These are phyloP conservation scores for Aureobasidium uvarum DNA, from an alignment of 2,329 filamentous ascomycete genomes.

Conservation along the genomic window DNA sequence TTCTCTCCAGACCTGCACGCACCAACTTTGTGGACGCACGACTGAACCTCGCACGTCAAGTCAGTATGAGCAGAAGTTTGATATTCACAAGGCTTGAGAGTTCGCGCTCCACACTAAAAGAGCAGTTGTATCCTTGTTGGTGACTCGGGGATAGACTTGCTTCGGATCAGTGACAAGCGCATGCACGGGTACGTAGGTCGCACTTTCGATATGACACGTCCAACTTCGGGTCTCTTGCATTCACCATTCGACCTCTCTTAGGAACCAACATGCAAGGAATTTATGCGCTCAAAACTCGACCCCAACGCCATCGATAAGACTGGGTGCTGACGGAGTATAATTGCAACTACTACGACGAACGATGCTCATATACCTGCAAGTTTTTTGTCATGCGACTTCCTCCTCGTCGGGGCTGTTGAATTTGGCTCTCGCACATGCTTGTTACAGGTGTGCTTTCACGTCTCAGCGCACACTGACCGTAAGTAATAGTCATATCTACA, in stretches of 20 bases:
- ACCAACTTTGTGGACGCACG: neutral
- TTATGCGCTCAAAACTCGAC: too few species aligned
- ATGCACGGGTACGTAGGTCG: neutral
- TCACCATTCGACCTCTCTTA: neutral
- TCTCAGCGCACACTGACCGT: neutral
- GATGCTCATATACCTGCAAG: neutral
- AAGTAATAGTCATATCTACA: neutral
- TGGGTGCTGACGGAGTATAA: too few species aligned
- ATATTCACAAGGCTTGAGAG: neutral
- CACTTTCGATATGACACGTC: neutral
- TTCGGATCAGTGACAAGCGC: neutral
- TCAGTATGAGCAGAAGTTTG: neutral
- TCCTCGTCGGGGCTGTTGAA: neutral
- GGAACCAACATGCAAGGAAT: neutral
- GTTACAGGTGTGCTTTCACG: too few species aligned
- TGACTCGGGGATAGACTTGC: neutral
- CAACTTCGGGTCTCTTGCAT: neutral
- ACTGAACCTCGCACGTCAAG: neutral
- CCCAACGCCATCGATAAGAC: neutral
- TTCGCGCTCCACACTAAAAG: neutral
- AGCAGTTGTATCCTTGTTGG: neutral
- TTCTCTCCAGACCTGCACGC: neutral
- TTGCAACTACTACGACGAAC: neutral
- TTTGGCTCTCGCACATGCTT: neutral
- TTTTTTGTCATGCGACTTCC: too few species aligned